Evolutionary conservation across 805 yeast genomes (phyloP), one percentile per base, ranked within the genome.

Genomic region (Middelhovenomyces tepae): DNA sequence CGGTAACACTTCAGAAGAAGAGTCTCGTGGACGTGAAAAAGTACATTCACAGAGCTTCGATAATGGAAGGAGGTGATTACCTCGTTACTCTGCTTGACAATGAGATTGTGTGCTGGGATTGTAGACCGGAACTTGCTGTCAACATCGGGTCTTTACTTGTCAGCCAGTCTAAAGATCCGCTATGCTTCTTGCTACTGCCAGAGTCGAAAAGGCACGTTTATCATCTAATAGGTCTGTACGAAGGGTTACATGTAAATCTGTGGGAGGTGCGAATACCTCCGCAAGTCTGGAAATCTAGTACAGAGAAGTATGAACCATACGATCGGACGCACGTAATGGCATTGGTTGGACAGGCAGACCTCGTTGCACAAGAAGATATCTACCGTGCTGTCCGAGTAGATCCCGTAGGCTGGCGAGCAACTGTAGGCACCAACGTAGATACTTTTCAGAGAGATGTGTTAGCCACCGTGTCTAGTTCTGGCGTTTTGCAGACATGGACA

Each of bases 41-140:
- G 0, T 71, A 75, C 2, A 62, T 74, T 1, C 43, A 57, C 4
- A 53, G 60, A 28, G 75, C 80, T 0, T 64, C 69, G 3, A 53
- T 76, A 2, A 64, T 71, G 44, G 64, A 62, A 10, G 52, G 61
- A 11, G 78, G 77, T 7, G 54, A 59, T 11, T 53, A 53, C 29
- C 63, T 73, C 2, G 50, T 75, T 1, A 59, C 73, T 1, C 47
- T 73, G 2, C 48, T 66, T n/a, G 63, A 57, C n/a, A 53, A 47
- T 10, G 45, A 55, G 13, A 39, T 84, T 8, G 62, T 73, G 8
- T 58, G 80, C 4, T 83, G 85, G 83, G 72, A 77, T 37, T 73
- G 86, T 34, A 49, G 38, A 45, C 40, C 31, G 4, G 11, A 34
- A 2, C 9, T 4, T 3, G 52, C 48, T 4, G 11, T 16, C 4